phyloP scores from a whole-genome alignment of 2,329 filamentous ascomycete species.

The Aureobasidium vineae region DNA sequence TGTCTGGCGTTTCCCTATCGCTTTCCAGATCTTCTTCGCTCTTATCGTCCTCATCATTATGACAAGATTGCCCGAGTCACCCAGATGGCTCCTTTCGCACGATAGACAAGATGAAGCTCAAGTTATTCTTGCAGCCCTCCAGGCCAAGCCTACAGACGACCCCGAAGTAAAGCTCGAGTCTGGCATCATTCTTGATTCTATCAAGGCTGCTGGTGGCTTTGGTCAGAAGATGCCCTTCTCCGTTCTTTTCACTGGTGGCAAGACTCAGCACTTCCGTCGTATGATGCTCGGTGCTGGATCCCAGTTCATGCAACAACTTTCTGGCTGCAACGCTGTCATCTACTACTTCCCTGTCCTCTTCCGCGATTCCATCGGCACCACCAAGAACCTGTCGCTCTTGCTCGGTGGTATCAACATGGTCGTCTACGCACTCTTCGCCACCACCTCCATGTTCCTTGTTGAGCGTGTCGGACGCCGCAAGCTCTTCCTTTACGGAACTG shows the following conservation, averaged over 20 bases:
- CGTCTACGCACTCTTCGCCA: conserved; percentile 56
- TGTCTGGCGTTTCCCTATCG: conserved; percentile 43
- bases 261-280: conserved; percentile 61
- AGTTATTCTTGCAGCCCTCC: conserved; percentile 30
- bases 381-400: conserved; percentile 45
- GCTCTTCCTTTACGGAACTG: conserved; percentile 45
- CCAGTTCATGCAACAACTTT: conserved; percentile 63
- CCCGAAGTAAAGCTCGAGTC: conserved; percentile 49
- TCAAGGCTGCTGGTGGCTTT: conserved; percentile 44
- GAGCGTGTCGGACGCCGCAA: conserved; percentile 58
- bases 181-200: conserved; percentile 64
- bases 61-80: conserved; percentile 47
- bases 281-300: conserved; percentile 60
- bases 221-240: conserved; percentile 48
- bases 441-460: conserved; percentile 62
- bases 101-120: conserved; percentile 31
- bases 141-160: conserved; percentile 20
- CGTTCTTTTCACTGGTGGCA: conserved; percentile 60
- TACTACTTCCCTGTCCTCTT: conserved; percentile 47
- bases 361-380: conserved; percentile 52
- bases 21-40: conserved; percentile 47
- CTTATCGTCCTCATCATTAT: conserved; percentile 46
- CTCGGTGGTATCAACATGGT: conserved; percentile 55
- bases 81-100: conserved; percentile 39
- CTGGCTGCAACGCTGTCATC: conserved; percentile 52